Conservation (phyloP, 306 rosid genomes). For the Fagus sylvatica region DNA sequence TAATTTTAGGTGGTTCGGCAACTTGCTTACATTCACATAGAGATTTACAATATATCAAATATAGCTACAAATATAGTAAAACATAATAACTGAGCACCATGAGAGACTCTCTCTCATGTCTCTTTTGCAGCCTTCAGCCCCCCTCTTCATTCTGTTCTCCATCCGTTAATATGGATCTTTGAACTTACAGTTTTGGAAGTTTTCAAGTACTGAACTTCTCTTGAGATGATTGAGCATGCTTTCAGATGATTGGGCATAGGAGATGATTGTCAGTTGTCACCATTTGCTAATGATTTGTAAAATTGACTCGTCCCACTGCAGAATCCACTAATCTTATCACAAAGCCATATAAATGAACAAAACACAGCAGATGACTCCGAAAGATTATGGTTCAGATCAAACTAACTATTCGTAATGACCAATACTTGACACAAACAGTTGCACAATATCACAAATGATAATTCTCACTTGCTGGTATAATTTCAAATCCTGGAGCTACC, state of each 20-base stretch:
- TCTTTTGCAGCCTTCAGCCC: too few relatives aligned
- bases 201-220: conserved; percentile 8
- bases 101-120: too few relatives aligned
- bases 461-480: conserved; percentile 11
- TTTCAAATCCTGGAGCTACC: neutral
- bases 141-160: too few relatives aligned
- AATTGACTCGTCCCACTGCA: conserved; percentile 7
- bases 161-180: too few relatives aligned
- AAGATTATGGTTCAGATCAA: neutral
- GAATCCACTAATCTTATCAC: neutral
- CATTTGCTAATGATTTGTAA: conserved; percentile 6
- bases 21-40: too few relatives aligned
- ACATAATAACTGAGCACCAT: too few relatives aligned
- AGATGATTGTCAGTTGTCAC: conserved; percentile 7
- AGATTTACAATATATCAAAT: too few relatives aligned
- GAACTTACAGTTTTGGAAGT: conserved; percentile 16
- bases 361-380: neutral
- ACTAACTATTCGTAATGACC: too few relatives aligned
- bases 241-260: neutral
- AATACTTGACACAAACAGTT: too few relatives aligned
- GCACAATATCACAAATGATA: neutral
- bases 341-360: conserved; percentile 1
- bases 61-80: too few relatives aligned
- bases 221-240: neutral
- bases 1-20: too few relatives aligned